These are phyloP conservation scores for Apiospora hydei DNA, from an alignment of 2,329 filamentous ascomycete genomes.

Conservation along the genomic window DNA sequence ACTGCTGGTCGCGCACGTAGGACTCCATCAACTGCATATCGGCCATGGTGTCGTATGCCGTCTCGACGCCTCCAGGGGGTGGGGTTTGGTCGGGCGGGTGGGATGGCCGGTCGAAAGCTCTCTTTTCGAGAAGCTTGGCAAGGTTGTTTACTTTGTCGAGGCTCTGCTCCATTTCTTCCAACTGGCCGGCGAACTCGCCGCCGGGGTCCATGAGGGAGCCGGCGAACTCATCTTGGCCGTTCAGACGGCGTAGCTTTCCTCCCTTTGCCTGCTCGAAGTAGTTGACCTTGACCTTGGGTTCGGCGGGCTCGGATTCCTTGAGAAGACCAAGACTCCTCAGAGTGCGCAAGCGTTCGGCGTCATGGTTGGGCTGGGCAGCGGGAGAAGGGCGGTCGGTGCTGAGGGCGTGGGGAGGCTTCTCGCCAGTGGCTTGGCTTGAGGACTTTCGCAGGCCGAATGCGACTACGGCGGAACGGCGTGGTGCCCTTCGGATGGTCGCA, in stretches of 20 bases:
- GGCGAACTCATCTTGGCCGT: slow-evolving; percentile 49
- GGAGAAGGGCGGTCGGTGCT: neutral
- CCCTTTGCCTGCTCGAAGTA: slow-evolving; percentile 57
- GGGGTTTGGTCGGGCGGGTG: neutral
- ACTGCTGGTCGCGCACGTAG: slow-evolving; percentile 12
- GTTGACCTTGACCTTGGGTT: slow-evolving; percentile 43
- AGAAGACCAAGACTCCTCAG: slow-evolving; percentile 39
- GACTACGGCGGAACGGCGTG: neutral
- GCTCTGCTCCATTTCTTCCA: slow-evolving; percentile 48
- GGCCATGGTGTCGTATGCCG: slow-evolving; percentile 2
- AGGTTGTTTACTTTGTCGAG: slow-evolving; percentile 40
- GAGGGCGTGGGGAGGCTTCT: neutral
- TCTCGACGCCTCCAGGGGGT: neutral
- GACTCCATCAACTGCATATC: slow-evolving; percentile 29
- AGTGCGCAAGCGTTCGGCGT: slow-evolving; percentile 39
- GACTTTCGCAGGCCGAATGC: slow-evolving; percentile 11
- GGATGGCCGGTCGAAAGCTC: slow-evolving; percentile 36
- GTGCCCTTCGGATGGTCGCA: slow-evolving; percentile 34
- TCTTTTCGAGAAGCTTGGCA: slow-evolving; percentile 38
- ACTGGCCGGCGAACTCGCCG: slow-evolving; percentile 45
- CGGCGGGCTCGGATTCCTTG: slow-evolving; percentile 29
- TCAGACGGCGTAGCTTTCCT: slow-evolving; percentile 48
- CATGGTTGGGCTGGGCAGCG: slow-evolving; percentile 20
- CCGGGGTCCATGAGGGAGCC: slow-evolving; percentile 47
- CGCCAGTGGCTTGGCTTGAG: slow-evolving; percentile 1